Conservation (phyloP, 352 stramenopile species). For the Phytophthora litchii region DNA sequence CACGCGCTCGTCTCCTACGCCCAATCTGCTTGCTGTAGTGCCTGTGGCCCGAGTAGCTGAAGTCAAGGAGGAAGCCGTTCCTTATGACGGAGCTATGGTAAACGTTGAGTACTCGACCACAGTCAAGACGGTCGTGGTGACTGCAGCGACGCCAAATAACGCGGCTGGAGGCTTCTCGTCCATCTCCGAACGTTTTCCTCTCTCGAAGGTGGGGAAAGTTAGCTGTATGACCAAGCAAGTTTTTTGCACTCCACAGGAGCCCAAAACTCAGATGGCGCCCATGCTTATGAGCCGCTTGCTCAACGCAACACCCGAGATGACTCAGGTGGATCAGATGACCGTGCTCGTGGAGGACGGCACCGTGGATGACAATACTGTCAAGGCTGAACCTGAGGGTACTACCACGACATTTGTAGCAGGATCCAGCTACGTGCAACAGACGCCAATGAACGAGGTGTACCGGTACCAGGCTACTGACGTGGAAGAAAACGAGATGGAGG, state of each 20-base stretch:
- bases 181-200: conserved; percentile 60
- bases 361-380: conserved; percentile 44
- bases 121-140: conserved; percentile 30
- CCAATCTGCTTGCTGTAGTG: conserved; percentile 35
- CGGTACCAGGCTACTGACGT: conserved; percentile 61
- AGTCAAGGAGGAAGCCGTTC: conserved; percentile 30
- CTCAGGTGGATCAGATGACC: conserved; percentile 60
- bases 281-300: conserved; percentile 43
- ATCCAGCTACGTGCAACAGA: conserved; percentile 20
- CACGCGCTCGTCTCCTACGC: conserved; percentile 64
- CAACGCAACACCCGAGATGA: conserved; percentile 50
- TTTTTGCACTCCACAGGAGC: conserved; percentile 24
- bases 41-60: conserved; percentile 35
- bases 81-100: conserved; percentile 28
- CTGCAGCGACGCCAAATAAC: conserved; percentile 6
- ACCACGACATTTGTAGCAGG: conserved; percentile 31
- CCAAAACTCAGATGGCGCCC: conserved; percentile 16
- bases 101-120: conserved; percentile 30
- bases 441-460: conserved; percentile 46
- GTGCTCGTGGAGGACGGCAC: conserved; percentile 54
- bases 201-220: conserved; percentile 46
- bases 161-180: conserved; percentile 53
- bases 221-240: conserved; percentile 36
- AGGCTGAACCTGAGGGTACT: conserved; percentile 40
- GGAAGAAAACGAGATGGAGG: conserved; percentile 80